Base-by-base conservation (phyloP, 2,329 filamentous ascomycete species). In the Cytospora mali region DNA sequence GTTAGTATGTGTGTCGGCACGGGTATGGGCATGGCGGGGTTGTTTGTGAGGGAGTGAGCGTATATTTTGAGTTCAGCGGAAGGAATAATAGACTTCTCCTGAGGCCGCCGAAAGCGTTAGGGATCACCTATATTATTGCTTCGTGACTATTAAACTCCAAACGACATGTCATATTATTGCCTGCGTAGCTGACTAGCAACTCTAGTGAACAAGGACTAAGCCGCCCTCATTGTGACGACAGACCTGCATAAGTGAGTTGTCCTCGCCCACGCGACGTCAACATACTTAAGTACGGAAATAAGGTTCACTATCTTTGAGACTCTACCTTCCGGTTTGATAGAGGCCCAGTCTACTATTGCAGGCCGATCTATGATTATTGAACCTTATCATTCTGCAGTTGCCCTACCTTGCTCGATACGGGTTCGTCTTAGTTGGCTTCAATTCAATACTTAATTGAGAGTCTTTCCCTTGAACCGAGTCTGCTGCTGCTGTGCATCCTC, bases 1-100 rank as follows among this genome's bases (percentile, higher is more conserved):
- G 85, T 96, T 61, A 95, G 90, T 71, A 96, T 97, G 91, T 97
- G 93, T 75, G 86, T 93, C 64, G 90, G 90, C 18, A 92, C 90
- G 0, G 89, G 89, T n/a, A 91, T 91, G 88, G 64, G 64, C 14
- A 65, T 65, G 64, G 64, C 64, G 46, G 64, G 64, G 21, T 27
- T 65, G 53, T 65, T 65, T 49, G 64, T 65, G 53, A 63, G 58
- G 31, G 64, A 65, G 39, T 60, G n/a, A 48, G 50, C n/a, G 39
- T 2, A 21, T 5, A 46, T 46, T 31, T 11, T 33, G 31, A 33
- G 14, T 9, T 46, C 23, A 6, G n/a, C 42, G 16, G 9, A 18
- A 18, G 6, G 9, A 10, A 23, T 5, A 46, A 10, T 11, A 23
- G 10, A 21, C 2, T 42, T 7, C 3, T n/a, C 21, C 18, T 42